Percentiles rank a stretch among this genome's conserved stretches.
Evolutionary conservation across 768 basidiomycete species (phyloP).

Genomic region (Suillus brevipes): DNA sequence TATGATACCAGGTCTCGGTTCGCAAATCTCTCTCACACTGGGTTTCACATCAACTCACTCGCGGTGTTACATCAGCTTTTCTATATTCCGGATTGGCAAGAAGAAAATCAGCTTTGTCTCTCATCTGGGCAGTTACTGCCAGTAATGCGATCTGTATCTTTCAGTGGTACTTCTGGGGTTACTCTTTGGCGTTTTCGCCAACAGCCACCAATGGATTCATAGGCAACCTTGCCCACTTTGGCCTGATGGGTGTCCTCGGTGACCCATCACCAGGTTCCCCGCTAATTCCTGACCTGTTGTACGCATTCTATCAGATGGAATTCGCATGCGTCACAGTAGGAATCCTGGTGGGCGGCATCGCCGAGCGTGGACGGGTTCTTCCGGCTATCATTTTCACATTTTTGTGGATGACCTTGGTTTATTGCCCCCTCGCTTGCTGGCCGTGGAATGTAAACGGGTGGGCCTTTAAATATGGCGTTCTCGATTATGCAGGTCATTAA

Average conservation of each 20-base stretch:
- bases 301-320: slow-evolving; percentile 86
- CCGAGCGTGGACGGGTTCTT: slow-evolving; percentile 82
- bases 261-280: slow-evolving; percentile 77
- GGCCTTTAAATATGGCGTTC: slow-evolving; percentile 80
- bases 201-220: slow-evolving; percentile 75
- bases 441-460: slow-evolving; percentile 81
- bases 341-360: slow-evolving; percentile 77
- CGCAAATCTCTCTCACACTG: slow-evolving; percentile 13
- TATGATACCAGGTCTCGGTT: slow-evolving; percentile 78
- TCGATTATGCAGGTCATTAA: slow-evolving; percentile 78
- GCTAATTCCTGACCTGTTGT: slow-evolving; percentile 79
- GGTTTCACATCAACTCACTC: slow-evolving; percentile 5
- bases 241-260: slow-evolving; percentile 67
- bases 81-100: slow-evolving; percentile 73
- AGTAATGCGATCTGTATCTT: slow-evolving; percentile 76
- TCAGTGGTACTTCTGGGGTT: slow-evolving; percentile 85
- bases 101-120: slow-evolving; percentile 65
- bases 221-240: slow-evolving; percentile 79
- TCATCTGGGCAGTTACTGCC: slow-evolving; percentile 76
- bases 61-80: slow-evolving; percentile 47
- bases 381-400: slow-evolving; percentile 83
- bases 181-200: slow-evolving; percentile 81
- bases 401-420: slow-evolving; percentile 84
- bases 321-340: slow-evolving; percentile 81
- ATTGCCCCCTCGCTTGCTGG: slow-evolving; percentile 88